phyloP scores from a whole-genome alignment of 1,284 basidiomycete species.

The Porphyrellus sp. region DNA sequence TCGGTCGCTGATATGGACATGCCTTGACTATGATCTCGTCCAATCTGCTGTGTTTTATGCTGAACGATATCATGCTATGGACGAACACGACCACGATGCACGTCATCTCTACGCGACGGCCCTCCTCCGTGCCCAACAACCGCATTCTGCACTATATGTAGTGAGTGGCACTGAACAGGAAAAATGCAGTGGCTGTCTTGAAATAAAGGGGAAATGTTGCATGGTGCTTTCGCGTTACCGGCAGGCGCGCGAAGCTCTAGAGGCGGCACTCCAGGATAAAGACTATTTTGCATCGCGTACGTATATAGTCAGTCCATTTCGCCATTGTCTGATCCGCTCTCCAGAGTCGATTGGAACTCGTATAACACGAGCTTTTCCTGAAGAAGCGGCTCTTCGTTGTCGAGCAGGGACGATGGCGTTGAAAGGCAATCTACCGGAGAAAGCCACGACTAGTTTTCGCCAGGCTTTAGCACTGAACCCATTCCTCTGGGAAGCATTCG shows the following conservation, averaged over 20 bases:
- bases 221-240: slow-evolving; percentile 66
- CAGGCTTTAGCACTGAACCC: slow-evolving; percentile 75
- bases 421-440: slow-evolving; percentile 71
- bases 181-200: slow-evolving; percentile 71
- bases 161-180: slow-evolving; percentile 58
- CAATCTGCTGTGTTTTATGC: slow-evolving; percentile 80
- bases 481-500: slow-evolving; percentile 92
- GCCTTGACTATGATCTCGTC: slow-evolving; percentile 71
- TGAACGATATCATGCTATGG: slow-evolving; percentile 70
- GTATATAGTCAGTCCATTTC: slow-evolving; percentile 29
- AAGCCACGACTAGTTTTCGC: slow-evolving; percentile 69
- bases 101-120: slow-evolving; percentile 81
- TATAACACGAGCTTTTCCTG: slow-evolving; percentile 54
- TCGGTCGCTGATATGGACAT: slow-evolving; percentile 67
- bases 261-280: slow-evolving; percentile 52
- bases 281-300: slow-evolving; percentile 54
- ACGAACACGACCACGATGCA: slow-evolving; percentile 72
- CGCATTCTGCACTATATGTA: slow-evolving; percentile 73
- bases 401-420: slow-evolving; percentile 66
- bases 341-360: slow-evolving; percentile 52
- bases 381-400: slow-evolving; percentile 65
- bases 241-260: slow-evolving; percentile 68
- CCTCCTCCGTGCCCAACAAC: slow-evolving; percentile 69
- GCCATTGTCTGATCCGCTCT: slow-evolving; percentile 17
- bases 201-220: slow-evolving; percentile 79